phyloP scores from a whole-genome alignment of 2,329 filamentous ascomycete genomes.

The Hypoxylon sp. region DNA sequence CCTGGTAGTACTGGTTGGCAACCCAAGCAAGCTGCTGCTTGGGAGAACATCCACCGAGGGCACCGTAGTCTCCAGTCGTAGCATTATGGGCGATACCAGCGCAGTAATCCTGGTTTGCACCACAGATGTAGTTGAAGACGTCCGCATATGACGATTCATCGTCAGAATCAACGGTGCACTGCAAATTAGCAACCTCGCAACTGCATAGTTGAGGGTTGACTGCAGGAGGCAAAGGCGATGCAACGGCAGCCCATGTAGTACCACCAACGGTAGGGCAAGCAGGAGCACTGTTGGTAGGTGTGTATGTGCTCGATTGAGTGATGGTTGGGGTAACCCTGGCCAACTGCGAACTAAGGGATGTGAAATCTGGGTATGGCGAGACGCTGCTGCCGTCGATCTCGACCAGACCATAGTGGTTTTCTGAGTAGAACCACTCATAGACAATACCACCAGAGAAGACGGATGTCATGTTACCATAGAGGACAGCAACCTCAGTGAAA shows the following conservation, averaged over 20 bases:
- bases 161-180: slow-evolving; percentile 75
- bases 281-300: slow-evolving; percentile 77
- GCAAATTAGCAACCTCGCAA: slow-evolving; percentile 85
- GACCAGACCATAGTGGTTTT: slow-evolving; percentile 89
- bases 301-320: slow-evolving; percentile 78
- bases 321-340: slow-evolving; percentile 75
- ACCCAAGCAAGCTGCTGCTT: slow-evolving; percentile 81
- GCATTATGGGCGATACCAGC: slow-evolving; percentile 77
- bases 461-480: slow-evolving; percentile 85
- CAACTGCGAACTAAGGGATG: slow-evolving; percentile 78
- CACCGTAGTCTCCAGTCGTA: slow-evolving; percentile 78
- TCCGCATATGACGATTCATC: slow-evolving; percentile 71
- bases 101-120: slow-evolving; percentile 69
- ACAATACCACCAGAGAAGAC: slow-evolving; percentile 98
- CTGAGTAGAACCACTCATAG: slow-evolving; percentile 98
- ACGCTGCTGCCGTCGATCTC: slow-evolving; percentile 71
- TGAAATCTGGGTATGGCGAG: slow-evolving; percentile 81
- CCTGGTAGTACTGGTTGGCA: slow-evolving; percentile 79
- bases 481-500: slow-evolving; percentile 87
- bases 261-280: slow-evolving; percentile 78
- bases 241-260: slow-evolving; percentile 76
- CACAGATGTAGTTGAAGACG: slow-evolving; percentile 84
- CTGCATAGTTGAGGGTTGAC: slow-evolving; percentile 84
- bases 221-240: slow-evolving; percentile 80
- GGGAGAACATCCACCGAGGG: slow-evolving; percentile 82